Conservation (phyloP, 495 filamentous ascomycete genomes). For the Terfezia claveryi region DNA sequence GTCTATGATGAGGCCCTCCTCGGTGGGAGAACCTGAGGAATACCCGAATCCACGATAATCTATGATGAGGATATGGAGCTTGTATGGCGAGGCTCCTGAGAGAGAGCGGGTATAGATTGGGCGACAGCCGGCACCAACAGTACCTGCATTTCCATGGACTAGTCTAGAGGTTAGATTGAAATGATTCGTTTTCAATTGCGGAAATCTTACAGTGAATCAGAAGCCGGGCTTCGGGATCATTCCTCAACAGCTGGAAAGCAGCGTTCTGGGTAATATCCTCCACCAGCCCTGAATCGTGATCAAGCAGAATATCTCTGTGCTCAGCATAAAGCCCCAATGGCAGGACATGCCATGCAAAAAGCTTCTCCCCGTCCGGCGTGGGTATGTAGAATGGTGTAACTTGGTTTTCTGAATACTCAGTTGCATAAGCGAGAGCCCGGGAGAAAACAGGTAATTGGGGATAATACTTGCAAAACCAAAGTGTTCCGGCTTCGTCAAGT, state of each 20-base stretch:
- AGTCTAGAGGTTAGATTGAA: not conserved
- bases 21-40: constrained; percentile 58
- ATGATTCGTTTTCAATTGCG: not conserved
- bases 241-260: constrained; percentile 31
- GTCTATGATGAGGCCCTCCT: constrained; percentile 63
- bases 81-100: constrained; percentile 25
- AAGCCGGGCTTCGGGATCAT: constrained; percentile 33
- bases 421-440: not conserved
- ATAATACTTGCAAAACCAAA: constrained; percentile 47
- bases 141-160: constrained; percentile 28
- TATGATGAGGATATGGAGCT: constrained; percentile 45
- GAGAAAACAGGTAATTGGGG: not conserved
- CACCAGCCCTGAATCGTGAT: constrained; percentile 23
- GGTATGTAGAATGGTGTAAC: constrained; percentile 34
- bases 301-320: constrained; percentile 28
- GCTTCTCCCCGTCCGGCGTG: constrained; percentile 34
- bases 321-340: constrained; percentile 31
- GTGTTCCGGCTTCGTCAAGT: constrained; percentile 39
- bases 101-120: constrained; percentile 30
- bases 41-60: constrained; percentile 84
- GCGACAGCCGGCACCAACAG: constrained; percentile 30
- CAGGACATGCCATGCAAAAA: constrained; percentile 41
- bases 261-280: constrained; percentile 25
- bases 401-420: constrained; percentile 25
- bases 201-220: constrained; percentile 32